A percentile compares a stretch with the other conserved stretches of the same genome.
Evolutionary conservation across 2,329 filamentous ascomycete genomes (phyloP).

Genomic region (Thielaviopsis populi): DNA sequence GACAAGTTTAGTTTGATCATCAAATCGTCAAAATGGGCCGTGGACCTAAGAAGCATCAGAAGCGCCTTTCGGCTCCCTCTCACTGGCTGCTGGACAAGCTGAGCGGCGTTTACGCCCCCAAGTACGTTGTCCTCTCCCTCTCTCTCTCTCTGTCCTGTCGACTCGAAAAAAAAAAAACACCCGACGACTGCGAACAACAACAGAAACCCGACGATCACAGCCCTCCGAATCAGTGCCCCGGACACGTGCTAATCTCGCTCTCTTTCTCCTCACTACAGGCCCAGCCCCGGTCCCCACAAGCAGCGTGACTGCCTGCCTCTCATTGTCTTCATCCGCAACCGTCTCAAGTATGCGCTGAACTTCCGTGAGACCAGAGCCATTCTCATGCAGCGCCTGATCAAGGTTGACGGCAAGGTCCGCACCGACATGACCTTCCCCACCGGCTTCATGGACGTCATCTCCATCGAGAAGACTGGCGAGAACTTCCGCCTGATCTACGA

Average conservation of each 20-base stretch:
- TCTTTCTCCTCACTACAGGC: constrained; percentile 25
- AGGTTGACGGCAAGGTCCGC: constrained; percentile 99
- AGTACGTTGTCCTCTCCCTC: constrained; percentile 19
- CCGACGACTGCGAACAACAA: not conserved
- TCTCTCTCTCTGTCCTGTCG: not conserved
- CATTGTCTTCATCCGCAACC: constrained; percentile 94
- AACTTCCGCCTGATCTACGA: constrained; percentile 99
- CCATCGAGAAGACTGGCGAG: constrained; percentile 99
- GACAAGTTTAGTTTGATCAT: constrained; percentile 20
- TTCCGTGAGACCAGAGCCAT: constrained; percentile 93
- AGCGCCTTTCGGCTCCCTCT: constrained; percentile 96
- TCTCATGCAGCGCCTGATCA: constrained; percentile 98
- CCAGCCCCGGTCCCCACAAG: constrained; percentile 90
- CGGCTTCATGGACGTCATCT: constrained; percentile 99
- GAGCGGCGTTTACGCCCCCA: constrained; percentile 70
- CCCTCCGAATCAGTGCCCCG: not conserved
- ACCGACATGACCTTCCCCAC: constrained; percentile 95
- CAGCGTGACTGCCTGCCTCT: constrained; percentile 96
- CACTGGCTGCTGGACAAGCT: constrained; percentile 99
- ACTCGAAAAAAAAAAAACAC: not conserved
- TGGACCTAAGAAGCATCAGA: constrained; percentile 95
- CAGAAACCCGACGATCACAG: not conserved
- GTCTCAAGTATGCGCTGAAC: constrained; percentile 99
- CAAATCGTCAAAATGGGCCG: constrained; percentile 43
- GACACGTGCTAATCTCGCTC: constrained; percentile 2